phyloP scores from a whole-genome alignment of 202 grass and related monocot genomes.

The Eragrostis tef region DNA sequence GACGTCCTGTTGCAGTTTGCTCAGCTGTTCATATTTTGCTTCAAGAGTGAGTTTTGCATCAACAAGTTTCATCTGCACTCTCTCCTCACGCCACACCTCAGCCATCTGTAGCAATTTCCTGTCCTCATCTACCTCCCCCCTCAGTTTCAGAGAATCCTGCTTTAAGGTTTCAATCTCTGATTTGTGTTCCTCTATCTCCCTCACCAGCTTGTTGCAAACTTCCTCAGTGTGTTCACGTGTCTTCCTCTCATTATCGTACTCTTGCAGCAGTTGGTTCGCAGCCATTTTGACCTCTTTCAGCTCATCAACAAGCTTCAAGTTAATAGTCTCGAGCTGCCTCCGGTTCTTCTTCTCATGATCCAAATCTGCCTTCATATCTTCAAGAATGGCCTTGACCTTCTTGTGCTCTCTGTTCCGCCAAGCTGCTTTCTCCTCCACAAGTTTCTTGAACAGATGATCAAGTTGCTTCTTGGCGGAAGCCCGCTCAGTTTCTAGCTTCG shows the following conservation, averaged over 20 bases:
- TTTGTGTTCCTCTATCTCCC: slow-evolving; percentile 83
- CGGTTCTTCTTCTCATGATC: slow-evolving; percentile 79
- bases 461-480: slow-evolving; percentile 86
- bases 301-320: slow-evolving; percentile 84
- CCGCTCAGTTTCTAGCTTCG: slow-evolving; percentile 65
- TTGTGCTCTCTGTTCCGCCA: slow-evolving; percentile 91
- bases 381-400: slow-evolving; percentile 74
- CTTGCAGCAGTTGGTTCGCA: slow-evolving; percentile 72
- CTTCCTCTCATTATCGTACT: slow-evolving; percentile 83
- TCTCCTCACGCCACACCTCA: slow-evolving; percentile 96
- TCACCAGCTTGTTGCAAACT: slow-evolving; percentile 85
- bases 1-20: slow-evolving; percentile 62
- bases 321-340: slow-evolving; percentile 71
- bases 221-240: slow-evolving; percentile 76
- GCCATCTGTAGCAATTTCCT: slow-evolving; percentile 93
- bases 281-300: slow-evolving; percentile 74
- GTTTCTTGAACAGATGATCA: slow-evolving; percentile 75
- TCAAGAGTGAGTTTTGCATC: slow-evolving; percentile 93
- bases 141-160: slow-evolving; percentile 60
- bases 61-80: slow-evolving; percentile 95
- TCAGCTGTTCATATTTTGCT: slow-evolving; percentile 75
- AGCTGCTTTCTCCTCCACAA: slow-evolving; percentile 78
- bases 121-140: slow-evolving; percentile 80
- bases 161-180: slow-evolving; percentile 74
- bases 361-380: slow-evolving; percentile 84